phyloP scores from a whole-genome alignment of 345 rosid genomes.

The Ceriops tagal region DNA sequence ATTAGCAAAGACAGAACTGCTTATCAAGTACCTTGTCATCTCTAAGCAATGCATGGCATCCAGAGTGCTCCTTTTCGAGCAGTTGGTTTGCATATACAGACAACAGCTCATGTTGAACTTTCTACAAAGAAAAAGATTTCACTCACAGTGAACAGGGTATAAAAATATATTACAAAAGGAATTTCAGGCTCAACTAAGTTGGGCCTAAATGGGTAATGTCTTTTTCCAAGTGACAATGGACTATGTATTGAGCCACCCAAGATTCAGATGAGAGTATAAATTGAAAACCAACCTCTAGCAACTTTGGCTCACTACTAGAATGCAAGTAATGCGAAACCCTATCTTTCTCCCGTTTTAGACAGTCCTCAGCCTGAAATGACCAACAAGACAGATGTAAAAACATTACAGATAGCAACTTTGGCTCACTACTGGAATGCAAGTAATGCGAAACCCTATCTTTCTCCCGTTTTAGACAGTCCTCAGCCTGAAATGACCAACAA shows the following conservation, averaged over 20 bases:
- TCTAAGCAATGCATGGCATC: conserved; percentile 37
- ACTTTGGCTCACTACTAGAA: conserved; percentile 39
- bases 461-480: conserved; percentile 39
- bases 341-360: conserved; percentile 40
- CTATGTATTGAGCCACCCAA: neutral
- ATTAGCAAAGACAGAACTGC: neutral
- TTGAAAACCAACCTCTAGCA: conserved; percentile 32
- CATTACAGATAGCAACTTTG: neutral
- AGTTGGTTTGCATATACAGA: conserved; percentile 30
- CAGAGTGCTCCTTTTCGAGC: conserved; percentile 41
- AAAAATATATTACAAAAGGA: too few species aligned
- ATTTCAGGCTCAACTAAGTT: too few species aligned
- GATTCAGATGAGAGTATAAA: neutral
- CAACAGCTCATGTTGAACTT: conserved; percentile 36
- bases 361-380: conserved; percentile 35
- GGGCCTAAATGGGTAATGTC: too few species aligned
- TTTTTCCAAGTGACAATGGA: too few species aligned
- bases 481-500: conserved; percentile 25
- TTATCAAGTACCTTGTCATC: conserved; percentile 32
- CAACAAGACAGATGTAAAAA: neutral
- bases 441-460: conserved; percentile 40
- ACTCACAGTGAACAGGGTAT: too few species aligned
- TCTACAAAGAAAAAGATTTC: conserved; percentile 16
- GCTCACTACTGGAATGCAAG: conserved; percentile 41
- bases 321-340: conserved; percentile 37